A percentile compares a stretch with the other conserved stretches of the same genome.
phyloP scores from a whole-genome alignment of 78 protist species.

The Dictyostelium discoideum region DNA sequence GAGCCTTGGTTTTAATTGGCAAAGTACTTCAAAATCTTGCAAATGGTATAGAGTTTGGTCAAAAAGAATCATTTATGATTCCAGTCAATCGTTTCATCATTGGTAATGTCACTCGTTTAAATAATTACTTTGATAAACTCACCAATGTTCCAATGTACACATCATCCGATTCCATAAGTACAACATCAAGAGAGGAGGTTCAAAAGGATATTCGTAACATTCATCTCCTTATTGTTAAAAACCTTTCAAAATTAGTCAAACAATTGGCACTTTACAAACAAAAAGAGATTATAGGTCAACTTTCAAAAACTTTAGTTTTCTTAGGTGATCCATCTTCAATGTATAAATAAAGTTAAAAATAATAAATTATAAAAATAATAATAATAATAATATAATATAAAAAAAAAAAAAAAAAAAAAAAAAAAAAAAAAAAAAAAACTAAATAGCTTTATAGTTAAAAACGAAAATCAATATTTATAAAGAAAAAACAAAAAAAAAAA shows the following conservation, averaged over 20 bases:
- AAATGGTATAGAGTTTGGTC: slow-evolving; percentile 87
- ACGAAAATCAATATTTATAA: not conserved
- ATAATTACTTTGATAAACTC: slow-evolving; percentile 37
- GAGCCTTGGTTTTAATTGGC: slow-evolving; percentile 84
- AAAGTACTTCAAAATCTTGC: slow-evolving; percentile 90
- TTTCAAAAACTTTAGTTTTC: slow-evolving; percentile 48
- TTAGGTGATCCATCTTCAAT: slow-evolving; percentile 55
- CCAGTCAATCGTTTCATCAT: slow-evolving; percentile 56
- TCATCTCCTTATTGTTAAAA: slow-evolving; percentile 51
- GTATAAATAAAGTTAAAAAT: not conserved
- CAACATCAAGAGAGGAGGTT: slow-evolving; percentile 27
- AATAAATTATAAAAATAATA: not conserved
- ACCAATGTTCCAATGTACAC: slow-evolving; percentile 25
- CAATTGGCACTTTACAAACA: slow-evolving; percentile 67
- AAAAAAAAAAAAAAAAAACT: not conserved
- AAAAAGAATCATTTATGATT: slow-evolving; percentile 67
- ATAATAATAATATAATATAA: not conserved
- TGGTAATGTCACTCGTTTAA: slow-evolving; percentile 43
- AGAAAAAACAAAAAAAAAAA: not conserved
- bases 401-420: not conserved
- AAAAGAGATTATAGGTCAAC: slow-evolving; percentile 56
- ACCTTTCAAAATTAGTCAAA: slow-evolving; percentile 46
- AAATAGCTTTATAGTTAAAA: not conserved
- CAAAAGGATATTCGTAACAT: slow-evolving; percentile 61
- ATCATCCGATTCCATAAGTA: not conserved